Evolutionary conservation across 306 rosid species (phyloP).

Genomic region (Trifolium fragiferum): DNA sequence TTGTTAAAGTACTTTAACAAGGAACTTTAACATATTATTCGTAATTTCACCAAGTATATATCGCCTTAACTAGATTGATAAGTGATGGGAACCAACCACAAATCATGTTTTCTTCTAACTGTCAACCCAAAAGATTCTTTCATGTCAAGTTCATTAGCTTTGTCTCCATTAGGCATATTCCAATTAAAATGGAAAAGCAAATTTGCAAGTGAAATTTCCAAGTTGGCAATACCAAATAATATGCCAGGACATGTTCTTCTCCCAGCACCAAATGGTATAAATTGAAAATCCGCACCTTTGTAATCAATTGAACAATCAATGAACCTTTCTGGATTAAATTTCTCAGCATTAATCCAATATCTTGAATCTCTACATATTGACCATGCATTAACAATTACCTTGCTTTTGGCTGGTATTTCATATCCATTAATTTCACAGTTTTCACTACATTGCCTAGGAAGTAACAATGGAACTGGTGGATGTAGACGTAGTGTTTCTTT

Average conservation of each 20-base stretch:
- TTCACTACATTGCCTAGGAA: constrained; percentile 50
- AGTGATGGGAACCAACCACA: not conserved
- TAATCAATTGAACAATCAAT: not conserved
- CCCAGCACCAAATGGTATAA: constrained; percentile 40
- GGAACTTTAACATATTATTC: too few relatives aligned
- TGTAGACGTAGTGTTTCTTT: constrained; percentile 50
- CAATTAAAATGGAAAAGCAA: constrained; percentile 37
- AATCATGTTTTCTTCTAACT: constrained; percentile 25
- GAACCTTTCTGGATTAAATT: constrained; percentile 30
- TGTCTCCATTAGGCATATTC: not conserved
- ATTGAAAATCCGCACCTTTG: constrained; percentile 21
- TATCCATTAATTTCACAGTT: constrained; percentile 39
- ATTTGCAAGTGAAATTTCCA: constrained; percentile 14
- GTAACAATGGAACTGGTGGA: constrained; percentile 41
- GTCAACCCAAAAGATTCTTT: not conserved
- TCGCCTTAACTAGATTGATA: not conserved
- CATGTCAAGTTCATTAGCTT: constrained; percentile 35
- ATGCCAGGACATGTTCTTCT: constrained; percentile 35
- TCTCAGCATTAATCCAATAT: constrained; percentile 9
- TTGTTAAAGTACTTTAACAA: too few relatives aligned
- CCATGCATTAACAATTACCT: constrained; percentile 33
- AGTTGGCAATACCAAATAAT: not conserved
- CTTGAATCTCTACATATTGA: constrained; percentile 33
- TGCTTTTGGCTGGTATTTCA: constrained; percentile 22
- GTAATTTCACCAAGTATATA: too few relatives aligned